Conservation (phyloP, 192 early-diverging fungal species). For the Coemansia sp. region DNA sequence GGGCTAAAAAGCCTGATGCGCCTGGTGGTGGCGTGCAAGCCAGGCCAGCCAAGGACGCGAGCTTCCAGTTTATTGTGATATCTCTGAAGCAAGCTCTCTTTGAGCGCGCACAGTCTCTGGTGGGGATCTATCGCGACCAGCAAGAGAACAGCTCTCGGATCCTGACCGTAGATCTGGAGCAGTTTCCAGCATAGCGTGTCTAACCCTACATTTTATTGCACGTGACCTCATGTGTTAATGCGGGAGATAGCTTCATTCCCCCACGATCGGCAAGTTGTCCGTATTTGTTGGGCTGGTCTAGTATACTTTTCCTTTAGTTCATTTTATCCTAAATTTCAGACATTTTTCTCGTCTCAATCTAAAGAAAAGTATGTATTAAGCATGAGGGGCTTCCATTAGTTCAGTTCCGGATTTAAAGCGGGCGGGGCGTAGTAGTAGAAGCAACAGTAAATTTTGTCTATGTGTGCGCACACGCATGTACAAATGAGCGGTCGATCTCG, state of each 20-base stretch:
- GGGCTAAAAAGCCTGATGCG: slow-evolving; percentile 19
- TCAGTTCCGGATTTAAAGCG: neutral
- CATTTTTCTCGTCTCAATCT: neutral
- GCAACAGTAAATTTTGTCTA: neutral
- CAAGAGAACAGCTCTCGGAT: slow-evolving; percentile 79
- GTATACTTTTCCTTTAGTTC: neutral
- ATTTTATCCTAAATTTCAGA: neutral
- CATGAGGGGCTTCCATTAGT: neutral
- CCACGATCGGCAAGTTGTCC: neutral
- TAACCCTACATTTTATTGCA: slow-evolving; percentile 23
- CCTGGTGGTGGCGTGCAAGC: neutral
- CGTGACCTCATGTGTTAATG: neutral
- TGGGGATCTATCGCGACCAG: slow-evolving; percentile 96
- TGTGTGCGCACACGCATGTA: neutral
- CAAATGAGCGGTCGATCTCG: neutral
- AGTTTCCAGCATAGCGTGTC: slow-evolving; percentile 30
- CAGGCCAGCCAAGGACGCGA: slow-evolving; percentile 28
- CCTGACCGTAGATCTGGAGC: slow-evolving; percentile 71
- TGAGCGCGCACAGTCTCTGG: slow-evolving; percentile 88
- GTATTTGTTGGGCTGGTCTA: neutral
- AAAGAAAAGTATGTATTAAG: slow-evolving; percentile 1
- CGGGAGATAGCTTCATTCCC: neutral
- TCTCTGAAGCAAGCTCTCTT: slow-evolving; percentile 94
- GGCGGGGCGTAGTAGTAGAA: neutral
- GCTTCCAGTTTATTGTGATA: slow-evolving; percentile 97